Evolutionary conservation across 108 stramenopile species (phyloP).

Genomic region (Nitzschia palea): DNA sequence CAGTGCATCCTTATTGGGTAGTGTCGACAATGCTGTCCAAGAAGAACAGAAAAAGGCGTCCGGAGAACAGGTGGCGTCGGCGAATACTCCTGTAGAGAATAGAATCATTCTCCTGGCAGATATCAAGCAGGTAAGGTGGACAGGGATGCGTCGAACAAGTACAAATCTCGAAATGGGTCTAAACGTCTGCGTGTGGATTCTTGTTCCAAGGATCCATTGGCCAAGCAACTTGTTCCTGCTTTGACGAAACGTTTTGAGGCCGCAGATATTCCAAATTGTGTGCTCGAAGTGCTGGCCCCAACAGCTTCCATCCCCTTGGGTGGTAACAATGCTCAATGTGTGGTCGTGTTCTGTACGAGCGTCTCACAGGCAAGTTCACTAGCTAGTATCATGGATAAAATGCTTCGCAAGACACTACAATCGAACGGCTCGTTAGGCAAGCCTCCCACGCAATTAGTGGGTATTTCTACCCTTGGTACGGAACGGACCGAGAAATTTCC

Average conservation of each 20-base stretch:
- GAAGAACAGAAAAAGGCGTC: conserved; percentile 31
- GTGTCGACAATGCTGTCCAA: conserved; percentile 22
- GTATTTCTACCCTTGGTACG: conserved; percentile 75
- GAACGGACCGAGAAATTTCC: conserved; percentile 73
- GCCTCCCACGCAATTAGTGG: conserved; percentile 80
- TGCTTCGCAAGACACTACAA: conserved; percentile 58
- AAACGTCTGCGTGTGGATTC: no score
- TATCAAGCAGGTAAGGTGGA: conserved; percentile 38
- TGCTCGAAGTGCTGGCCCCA: conserved; percentile 52
- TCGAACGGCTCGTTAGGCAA: conserved; percentile 40
- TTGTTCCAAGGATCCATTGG: conserved; percentile 35
- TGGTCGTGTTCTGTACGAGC: conserved; percentile 63
- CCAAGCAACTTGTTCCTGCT: conserved; percentile 48
- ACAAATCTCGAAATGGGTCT: no score
- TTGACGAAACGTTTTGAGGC: conserved; percentile 30
- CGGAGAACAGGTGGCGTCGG: background rate
- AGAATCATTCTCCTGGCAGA: conserved; percentile 51
- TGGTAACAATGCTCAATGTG: conserved; percentile 60
- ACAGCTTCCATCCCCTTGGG: conserved; percentile 69
- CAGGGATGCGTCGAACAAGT: no score
- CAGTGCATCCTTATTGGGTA: conserved; percentile 20
- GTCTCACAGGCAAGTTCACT: conserved; percentile 42
- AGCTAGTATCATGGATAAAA: conserved; percentile 55
- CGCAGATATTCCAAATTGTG: conserved; percentile 45
- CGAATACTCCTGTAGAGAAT: conserved; percentile 26